phyloP scores from a whole-genome alignment of 768 basidiomycete species.

The Leccinum longicurvipes region DNA sequence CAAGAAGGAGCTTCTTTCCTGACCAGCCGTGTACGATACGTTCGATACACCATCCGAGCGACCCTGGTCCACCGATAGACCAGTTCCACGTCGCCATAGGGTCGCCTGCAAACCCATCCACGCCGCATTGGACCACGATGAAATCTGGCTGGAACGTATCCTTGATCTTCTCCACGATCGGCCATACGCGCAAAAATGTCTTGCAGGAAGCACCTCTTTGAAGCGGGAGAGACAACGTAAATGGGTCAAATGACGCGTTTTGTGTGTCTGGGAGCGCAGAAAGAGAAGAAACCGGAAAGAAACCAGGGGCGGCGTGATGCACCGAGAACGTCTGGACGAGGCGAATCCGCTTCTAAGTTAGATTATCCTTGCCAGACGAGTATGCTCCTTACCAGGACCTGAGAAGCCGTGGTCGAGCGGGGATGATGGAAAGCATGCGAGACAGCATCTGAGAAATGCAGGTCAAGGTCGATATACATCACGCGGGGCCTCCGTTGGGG shows the following conservation, averaged over 20 bases:
- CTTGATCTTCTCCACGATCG: constrained; percentile 55
- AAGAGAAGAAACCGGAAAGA: constrained; percentile 69
- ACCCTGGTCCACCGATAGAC: constrained; percentile 56
- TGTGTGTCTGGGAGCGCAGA: constrained; percentile 42
- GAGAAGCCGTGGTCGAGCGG: constrained; percentile 33
- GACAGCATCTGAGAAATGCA: constrained; percentile 90
- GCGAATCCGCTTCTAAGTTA: not conserved
- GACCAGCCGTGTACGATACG: constrained; percentile 52
- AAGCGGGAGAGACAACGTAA: constrained; percentile 80
- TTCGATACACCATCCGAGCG: constrained; percentile 65
- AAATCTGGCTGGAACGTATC: constrained; percentile 71
- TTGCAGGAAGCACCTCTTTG: constrained; percentile 59
- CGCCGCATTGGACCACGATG: constrained; percentile 81
- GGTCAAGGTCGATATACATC: constrained; percentile 90
- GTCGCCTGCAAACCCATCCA: constrained; percentile 84
- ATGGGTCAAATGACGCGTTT: constrained; percentile 44
- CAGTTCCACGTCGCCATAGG: constrained; percentile 74
- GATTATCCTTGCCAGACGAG: not conserved
- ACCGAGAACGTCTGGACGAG: constrained; percentile 67
- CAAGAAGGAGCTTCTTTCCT: constrained; percentile 65
- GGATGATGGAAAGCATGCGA: constrained; percentile 66
- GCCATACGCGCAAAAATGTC: constrained; percentile 67
- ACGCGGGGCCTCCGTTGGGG: constrained; percentile 49
- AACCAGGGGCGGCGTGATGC: constrained; percentile 79
- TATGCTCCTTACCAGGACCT: constrained; percentile 44